A percentile compares a stretch with the other conserved stretches of the same genome.
Conservation (phyloP, 805 yeast species). For the Candida arabinofermentans region DNA sequence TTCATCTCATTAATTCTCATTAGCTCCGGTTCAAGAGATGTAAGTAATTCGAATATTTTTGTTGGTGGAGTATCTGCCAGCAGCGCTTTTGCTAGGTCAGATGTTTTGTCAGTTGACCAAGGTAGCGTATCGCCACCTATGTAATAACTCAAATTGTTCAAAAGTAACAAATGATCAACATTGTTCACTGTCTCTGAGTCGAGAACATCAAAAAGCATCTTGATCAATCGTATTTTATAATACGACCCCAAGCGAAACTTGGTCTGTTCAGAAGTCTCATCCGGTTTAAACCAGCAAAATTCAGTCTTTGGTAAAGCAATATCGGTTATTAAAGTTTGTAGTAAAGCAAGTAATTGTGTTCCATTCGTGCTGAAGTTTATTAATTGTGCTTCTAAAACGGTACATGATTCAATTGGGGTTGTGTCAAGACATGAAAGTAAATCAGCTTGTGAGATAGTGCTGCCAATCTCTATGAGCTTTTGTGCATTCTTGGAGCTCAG, state of each 20-base stretch:
- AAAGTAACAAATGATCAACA: not conserved
- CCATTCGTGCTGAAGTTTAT: not conserved
- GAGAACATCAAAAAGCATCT: not conserved
- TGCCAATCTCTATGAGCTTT: not conserved
- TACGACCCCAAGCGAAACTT: slow-evolving; percentile 1
- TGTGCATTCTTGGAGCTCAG: not conserved
- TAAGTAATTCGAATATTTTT: not conserved
- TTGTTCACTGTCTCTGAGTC: not conserved
- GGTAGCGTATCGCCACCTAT: slow-evolving; percentile 3
- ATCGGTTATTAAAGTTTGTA: not conserved
- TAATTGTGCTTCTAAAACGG: not conserved
- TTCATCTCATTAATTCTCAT: slow-evolving; percentile 8
- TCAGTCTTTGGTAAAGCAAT: slow-evolving; percentile 5
- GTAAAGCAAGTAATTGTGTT: no score
- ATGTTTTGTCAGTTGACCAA: slow-evolving; percentile 5
- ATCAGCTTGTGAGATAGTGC: not conserved
- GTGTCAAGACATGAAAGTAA: not conserved
- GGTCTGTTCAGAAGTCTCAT: slow-evolving; percentile 6
- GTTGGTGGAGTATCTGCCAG: not conserved
- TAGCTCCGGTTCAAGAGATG: slow-evolving; percentile 4
- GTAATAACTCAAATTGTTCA: slow-evolving; percentile 1
- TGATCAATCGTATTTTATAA: slow-evolving; percentile 1
- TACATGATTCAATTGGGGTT: not conserved
- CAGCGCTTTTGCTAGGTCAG: not conserved
- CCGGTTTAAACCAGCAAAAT: slow-evolving; percentile 11